Evolutionary conservation across 2,329 filamentous ascomycete genomes (phyloP), one percentile per base, ranked within the genome.

Genomic region (Exserohilum turcica): DNA sequence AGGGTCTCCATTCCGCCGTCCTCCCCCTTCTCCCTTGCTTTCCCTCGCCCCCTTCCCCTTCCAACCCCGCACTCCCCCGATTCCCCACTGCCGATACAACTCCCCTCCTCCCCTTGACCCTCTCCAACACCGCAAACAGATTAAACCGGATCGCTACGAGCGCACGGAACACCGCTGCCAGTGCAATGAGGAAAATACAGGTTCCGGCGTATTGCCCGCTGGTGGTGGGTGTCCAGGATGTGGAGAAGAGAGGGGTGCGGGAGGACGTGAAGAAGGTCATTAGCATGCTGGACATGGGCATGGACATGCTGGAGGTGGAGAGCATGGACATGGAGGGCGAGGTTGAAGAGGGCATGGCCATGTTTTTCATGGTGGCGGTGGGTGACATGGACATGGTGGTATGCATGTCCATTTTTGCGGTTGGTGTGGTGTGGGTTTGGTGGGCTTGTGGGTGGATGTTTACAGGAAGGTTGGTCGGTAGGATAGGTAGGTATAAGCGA

Each of bases 121-220:
- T 10, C 15, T 29, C 54, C 21, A 67, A 15, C 77, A 83, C 73
- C 78, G 83, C 74, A 78, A 82, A 73, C 9, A 78, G 58, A 37
- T 78, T 67, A 15, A 62, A 67, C 68, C 90, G 90, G 63, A 84
- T 77, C 1, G 91, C 91, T 18, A 92, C 75, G 6, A 96, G 79
- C 12, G 80, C 74, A 40, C 92, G 87, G 69, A 87, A 86, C 55
- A 88, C 67, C 50, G 86, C 78, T 48, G 86, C 86, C 31, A 97
- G 84, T 18, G 87, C 66, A 68, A 96, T 86, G 52, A 97, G 82
- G 77, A 97, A 97, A 72, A 97, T 89, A 78, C 92, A 95, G 7
- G 91, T 94, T 42, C 85, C 92, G 0, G 90, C 90, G 74, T 96
- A 97, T 54, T 82, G 77, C 58, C 87, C 90, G 0, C 80, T 76